These are phyloP conservation scores for Bidens hawaiensis DNA, from an alignment of 140 eudicot genomes.

Conservation along the genomic window DNA sequence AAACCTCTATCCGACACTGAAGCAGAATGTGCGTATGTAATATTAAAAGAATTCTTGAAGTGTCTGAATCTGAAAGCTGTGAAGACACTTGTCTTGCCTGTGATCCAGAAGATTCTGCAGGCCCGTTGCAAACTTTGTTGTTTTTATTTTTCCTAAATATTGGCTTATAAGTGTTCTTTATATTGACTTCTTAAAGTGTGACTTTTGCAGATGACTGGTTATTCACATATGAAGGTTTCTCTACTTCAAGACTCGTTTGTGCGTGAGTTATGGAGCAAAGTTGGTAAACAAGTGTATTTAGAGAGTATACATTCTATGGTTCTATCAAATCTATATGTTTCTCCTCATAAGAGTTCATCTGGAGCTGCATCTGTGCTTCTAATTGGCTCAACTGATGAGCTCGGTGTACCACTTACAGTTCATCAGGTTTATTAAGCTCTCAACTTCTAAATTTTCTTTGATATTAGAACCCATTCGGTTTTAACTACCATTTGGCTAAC, in stretches of 20 bases:
- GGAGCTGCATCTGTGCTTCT: slow-evolving; percentile 89
- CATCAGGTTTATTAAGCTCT: slow-evolving; percentile 62
- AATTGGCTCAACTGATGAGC: slow-evolving; percentile 94
- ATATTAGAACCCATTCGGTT: background rate
- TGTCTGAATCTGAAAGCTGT: slow-evolving; percentile 60
- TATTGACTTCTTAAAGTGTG: background rate
- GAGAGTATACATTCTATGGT: slow-evolving; percentile 62
- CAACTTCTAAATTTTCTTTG: slow-evolving; percentile 13
- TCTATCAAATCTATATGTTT: slow-evolving; percentile 5
- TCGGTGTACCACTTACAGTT: slow-evolving; percentile 94
- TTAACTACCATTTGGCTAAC: slow-evolving; percentile 20
- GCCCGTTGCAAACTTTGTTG: slow-evolving; percentile 37
- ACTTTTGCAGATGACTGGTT: no score
- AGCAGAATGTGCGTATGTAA: slow-evolving; percentile 72
- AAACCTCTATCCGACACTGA: slow-evolving; percentile 65
- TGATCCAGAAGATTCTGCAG: slow-evolving; percentile 89
- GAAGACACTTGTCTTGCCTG: slow-evolving; percentile 64
- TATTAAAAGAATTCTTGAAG: slow-evolving; percentile 70
- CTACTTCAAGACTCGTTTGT: no score
- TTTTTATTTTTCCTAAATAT: background rate
- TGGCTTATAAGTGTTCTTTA: slow-evolving; percentile 10
- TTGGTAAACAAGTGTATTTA: no score
- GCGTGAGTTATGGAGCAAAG: no score
- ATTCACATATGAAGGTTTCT: no score
- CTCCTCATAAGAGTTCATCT: slow-evolving; percentile 58